Percentiles rank a stretch among this genome's conserved stretches.
phyloP scores from a whole-genome alignment of 306 rosid species.

The Elaeagnus macrophylla region DNA sequence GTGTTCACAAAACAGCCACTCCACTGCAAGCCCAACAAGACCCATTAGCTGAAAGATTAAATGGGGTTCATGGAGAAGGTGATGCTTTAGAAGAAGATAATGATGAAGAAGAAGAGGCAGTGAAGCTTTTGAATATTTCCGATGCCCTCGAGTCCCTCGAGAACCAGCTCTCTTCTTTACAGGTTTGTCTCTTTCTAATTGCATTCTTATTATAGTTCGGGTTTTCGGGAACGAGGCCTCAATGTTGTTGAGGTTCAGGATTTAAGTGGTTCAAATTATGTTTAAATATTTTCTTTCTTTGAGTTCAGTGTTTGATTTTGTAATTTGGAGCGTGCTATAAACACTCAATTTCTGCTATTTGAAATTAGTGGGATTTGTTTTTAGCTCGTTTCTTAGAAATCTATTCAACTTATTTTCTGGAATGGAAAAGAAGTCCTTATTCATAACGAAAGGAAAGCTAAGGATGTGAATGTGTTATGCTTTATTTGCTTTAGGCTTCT shows the following conservation, averaged over 20 bases:
- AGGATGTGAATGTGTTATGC: too few species aligned
- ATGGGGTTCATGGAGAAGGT: constrained; percentile 4
- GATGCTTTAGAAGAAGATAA: constrained; percentile 28
- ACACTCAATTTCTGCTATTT: too few species aligned
- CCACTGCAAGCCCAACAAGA: constrained; percentile 19
- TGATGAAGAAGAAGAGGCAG: constrained; percentile 38
- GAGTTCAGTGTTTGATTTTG: too few species aligned
- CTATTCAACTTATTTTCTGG: too few species aligned
- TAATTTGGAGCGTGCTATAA: too few species aligned
- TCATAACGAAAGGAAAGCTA: too few species aligned
- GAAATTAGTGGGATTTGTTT: too few species aligned
- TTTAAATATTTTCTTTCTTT: too few species aligned
- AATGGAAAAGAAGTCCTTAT: too few species aligned
- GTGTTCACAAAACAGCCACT: constrained; percentile 36
- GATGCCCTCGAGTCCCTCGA: constrained; percentile 86
- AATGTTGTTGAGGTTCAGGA: neutral
- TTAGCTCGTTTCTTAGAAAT: too few species aligned
- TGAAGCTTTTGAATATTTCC: constrained; percentile 57
- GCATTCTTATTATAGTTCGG: constrained; percentile 1
- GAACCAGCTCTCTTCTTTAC: constrained; percentile 73
- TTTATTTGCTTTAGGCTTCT: too few species aligned
- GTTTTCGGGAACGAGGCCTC: neutral
- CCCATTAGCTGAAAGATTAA: constrained; percentile 6
- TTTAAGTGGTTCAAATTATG: too few species aligned
- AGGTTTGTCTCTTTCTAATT: constrained; percentile 36